phyloP scores from a whole-genome alignment of 2,329 filamentous ascomycete genomes.

The Magnaporthales sp. region DNA sequence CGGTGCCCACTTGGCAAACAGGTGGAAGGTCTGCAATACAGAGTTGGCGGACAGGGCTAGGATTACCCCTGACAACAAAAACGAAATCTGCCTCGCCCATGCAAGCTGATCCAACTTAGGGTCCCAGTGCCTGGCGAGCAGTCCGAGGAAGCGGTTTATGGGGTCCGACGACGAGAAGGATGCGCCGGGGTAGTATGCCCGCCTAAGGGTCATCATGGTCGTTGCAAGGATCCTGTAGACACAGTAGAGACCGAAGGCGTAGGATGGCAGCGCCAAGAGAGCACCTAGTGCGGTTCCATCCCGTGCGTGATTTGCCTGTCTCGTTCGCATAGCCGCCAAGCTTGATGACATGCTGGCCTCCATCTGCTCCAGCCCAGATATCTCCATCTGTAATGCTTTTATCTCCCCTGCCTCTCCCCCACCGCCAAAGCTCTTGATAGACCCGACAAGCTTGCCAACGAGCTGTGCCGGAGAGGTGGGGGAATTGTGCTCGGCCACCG shows the following conservation, averaged over 20 bases:
- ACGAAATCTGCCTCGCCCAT: constrained; percentile 80
- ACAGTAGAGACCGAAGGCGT: constrained; percentile 73
- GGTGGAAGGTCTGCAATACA: constrained; percentile 75
- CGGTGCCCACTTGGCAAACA: constrained; percentile 70
- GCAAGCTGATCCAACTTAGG: constrained; percentile 72
- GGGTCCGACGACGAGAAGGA: constrained; percentile 67
- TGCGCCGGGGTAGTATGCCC: constrained; percentile 35
- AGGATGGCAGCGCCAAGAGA: constrained; percentile 51
- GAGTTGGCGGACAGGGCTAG: constrained; percentile 73
- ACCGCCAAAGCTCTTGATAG: constrained; percentile 28
- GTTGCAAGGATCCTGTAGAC: constrained; percentile 74
- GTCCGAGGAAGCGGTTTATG: constrained; percentile 72
- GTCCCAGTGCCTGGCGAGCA: constrained; percentile 77
- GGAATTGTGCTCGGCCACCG: constrained; percentile 19
- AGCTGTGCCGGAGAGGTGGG: constrained; percentile 28
- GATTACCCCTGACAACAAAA: constrained; percentile 74
- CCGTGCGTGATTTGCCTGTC: constrained; percentile 55
- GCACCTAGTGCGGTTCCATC: constrained; percentile 60
- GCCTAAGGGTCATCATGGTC: constrained; percentile 56
- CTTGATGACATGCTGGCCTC: constrained; percentile 59
- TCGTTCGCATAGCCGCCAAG: constrained; percentile 52
- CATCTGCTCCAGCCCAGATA: constrained; percentile 75
- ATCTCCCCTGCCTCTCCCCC: constrained; percentile 54
- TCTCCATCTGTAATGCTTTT: constrained; percentile 60
- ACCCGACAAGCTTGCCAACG: constrained; percentile 28